phyloP scores from a whole-genome alignment of 108 stramenopile genomes.

The Schizochytrium sp. region DNA sequence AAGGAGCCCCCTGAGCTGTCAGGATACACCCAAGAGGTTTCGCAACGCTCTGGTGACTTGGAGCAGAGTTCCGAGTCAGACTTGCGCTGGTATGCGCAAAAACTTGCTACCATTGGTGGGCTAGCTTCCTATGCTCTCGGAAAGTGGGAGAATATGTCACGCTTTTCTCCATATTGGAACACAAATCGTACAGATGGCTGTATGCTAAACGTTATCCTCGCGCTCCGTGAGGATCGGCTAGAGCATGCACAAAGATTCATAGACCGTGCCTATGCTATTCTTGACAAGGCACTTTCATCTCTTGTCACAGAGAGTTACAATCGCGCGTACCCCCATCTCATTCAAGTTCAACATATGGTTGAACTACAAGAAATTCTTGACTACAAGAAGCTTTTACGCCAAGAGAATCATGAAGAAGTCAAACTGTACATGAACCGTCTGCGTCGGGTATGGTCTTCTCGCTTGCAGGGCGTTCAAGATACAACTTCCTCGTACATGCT shows the following conservation, averaged over 20 bases:
- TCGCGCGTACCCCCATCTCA: constrained; percentile 90
- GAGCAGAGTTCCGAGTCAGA: constrained; percentile 20
- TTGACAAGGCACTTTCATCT: constrained; percentile 85
- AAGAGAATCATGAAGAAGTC: constrained; percentile 20
- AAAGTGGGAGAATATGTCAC: constrained; percentile 90
- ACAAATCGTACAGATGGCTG: constrained; percentile 79
- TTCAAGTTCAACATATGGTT: constrained; percentile 85
- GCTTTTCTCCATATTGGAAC: constrained; percentile 74
- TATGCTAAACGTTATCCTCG: constrained; percentile 90
- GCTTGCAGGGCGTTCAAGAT: constrained; percentile 86
- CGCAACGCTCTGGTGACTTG: neutral
- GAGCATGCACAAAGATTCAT: constrained; percentile 61
- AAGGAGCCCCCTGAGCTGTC: neutral
- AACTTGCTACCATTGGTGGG: constrained; percentile 79
- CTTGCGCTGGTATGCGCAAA: constrained; percentile 59
- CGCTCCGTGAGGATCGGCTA: constrained; percentile 81
- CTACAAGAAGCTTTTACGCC: constrained; percentile 79
- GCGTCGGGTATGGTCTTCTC: constrained; percentile 82
- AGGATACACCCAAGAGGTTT: constrained; percentile 4
- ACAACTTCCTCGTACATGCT: constrained; percentile 84
- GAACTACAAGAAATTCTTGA: constrained; percentile 94
- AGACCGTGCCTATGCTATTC: constrained; percentile 68
- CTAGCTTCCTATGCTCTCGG: constrained; percentile 93
- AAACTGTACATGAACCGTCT: constrained; percentile 65
- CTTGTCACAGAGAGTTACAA: constrained; percentile 89